A percentile compares a stretch with the other conserved stretches of the same genome.
These are phyloP conservation scores for Fistulinella prunicolor DNA, from an alignment of 768 basidiomycete genomes.

Conservation along the genomic window DNA sequence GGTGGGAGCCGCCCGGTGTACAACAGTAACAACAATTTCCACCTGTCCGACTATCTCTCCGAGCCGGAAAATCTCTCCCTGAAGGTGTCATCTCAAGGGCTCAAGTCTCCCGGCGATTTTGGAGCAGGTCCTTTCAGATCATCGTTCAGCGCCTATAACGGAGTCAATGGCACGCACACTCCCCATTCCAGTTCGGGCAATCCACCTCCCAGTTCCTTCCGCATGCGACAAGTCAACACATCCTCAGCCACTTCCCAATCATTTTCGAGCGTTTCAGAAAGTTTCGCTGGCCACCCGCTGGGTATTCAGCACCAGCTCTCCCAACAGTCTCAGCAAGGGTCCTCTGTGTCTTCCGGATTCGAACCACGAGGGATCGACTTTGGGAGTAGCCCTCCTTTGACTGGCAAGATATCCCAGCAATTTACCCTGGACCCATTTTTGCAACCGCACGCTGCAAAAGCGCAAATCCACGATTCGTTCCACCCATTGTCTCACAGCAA, in stretches of 20 bases:
- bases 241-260: constrained; percentile 28
- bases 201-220: constrained; percentile 33
- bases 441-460: constrained; percentile 27
- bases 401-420: constrained; percentile 28
- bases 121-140: constrained; percentile 35
- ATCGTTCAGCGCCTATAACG: constrained; percentile 34
- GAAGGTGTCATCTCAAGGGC: constrained; percentile 30
- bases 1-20: constrained; percentile 38
- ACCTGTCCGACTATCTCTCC: constrained; percentile 34
- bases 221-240: constrained; percentile 34
- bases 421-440: constrained; percentile 34
- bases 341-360: constrained; percentile 22
- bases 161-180: constrained; percentile 23
- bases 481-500: constrained; percentile 32
- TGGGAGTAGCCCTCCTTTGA: constrained; percentile 25
- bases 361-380: constrained; percentile 35
- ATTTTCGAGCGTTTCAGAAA: constrained; percentile 23
- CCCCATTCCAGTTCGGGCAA: constrained; percentile 26
- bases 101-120: constrained; percentile 34
- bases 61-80: constrained; percentile 33
- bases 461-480: constrained; percentile 36
- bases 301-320: constrained; percentile 34
- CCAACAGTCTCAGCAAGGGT: constrained; percentile 34
- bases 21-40: constrained; percentile 37
- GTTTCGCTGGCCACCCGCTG: constrained; percentile 26